phyloP scores from a whole-genome alignment of 2,329 filamentous ascomycete species.

The Colletotrichum simmondsii region DNA sequence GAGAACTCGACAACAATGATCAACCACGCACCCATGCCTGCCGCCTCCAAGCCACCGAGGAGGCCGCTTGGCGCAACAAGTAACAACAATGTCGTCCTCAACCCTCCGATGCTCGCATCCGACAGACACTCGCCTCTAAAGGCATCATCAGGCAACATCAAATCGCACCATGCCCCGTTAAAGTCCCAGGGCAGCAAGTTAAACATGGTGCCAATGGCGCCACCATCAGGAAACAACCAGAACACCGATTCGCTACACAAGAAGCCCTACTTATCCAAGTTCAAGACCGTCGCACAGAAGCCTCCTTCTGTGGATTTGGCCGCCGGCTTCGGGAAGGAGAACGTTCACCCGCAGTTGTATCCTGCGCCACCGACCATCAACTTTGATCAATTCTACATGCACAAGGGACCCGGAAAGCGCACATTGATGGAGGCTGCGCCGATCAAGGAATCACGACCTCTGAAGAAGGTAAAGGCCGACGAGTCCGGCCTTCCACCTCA shows the following conservation, averaged over 20 bases:
- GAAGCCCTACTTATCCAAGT: conserved; percentile 70
- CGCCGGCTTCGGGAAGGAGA: conserved; percentile 64
- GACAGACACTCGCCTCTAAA: conserved; percentile 78
- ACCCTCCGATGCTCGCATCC: conserved; percentile 66
- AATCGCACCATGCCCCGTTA: conserved; percentile 71
- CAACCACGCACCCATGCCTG: conserved; percentile 67
- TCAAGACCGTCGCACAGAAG: conserved; percentile 67
- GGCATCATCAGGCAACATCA: conserved; percentile 61
- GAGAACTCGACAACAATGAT: conserved; percentile 59
- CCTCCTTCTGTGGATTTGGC: conserved; percentile 54
- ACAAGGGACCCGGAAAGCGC: conserved; percentile 67
- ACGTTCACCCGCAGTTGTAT: conserved; percentile 62
- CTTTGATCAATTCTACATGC: conserved; percentile 61
- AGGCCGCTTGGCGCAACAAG: conserved; percentile 61
- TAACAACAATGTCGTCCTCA: conserved; percentile 76
- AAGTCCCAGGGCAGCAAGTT: conserved; percentile 67
- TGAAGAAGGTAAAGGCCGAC: conserved; percentile 76
- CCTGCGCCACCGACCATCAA: conserved; percentile 59
- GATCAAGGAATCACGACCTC: conserved; percentile 73
- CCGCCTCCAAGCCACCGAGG: conserved; percentile 57
- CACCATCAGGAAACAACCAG: conserved; percentile 65
- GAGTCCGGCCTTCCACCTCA: conserved; percentile 72
- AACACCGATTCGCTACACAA: conserved; percentile 77
- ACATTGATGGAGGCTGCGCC: conserved; percentile 78
- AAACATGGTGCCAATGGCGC: conserved; percentile 74